Percentiles rank a stretch among this genome's conserved stretches.
phyloP scores from a whole-genome alignment of 176 grass and related monocot species.

The Miscanthus lutarioriparius region DNA sequence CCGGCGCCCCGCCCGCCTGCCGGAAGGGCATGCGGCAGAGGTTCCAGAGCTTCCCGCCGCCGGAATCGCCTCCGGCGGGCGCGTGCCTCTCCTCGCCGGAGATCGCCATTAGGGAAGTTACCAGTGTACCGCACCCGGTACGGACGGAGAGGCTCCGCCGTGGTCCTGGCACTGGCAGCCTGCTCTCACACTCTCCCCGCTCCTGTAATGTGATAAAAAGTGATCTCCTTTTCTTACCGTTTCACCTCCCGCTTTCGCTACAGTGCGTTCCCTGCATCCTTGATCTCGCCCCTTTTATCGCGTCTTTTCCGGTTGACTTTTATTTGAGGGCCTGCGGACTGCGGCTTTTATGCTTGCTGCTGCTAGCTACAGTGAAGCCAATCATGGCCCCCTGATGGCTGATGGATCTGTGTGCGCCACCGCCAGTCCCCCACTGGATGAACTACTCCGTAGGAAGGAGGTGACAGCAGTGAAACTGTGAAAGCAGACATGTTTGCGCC shows the following conservation, averaged over 20 bases:
- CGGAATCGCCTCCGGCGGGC: conserved; percentile 33
- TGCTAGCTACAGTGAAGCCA: conserved; percentile 32
- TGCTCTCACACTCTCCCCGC: background rate
- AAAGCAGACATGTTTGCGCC: background rate
- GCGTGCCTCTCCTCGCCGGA: conserved; percentile 60
- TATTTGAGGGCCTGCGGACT: conserved; percentile 25
- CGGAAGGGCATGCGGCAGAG: conserved; percentile 96
- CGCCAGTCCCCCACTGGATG: background rate
- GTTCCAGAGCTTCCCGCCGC: conserved; percentile 74
- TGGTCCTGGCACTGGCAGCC: background rate
- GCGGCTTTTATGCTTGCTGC: conserved; percentile 27
- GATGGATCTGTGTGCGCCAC: conserved; percentile 1
- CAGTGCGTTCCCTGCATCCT: conserved; percentile 33
- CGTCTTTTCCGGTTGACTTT: conserved; percentile 46
- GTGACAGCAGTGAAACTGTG: background rate
- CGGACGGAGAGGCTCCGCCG: background rate
- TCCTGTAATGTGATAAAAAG: background rate
- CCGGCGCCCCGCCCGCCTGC: conserved; percentile 47
- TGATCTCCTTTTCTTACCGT: conserved; percentile 24
- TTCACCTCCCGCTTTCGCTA: conserved; percentile 36
- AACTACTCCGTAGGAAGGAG: background rate
- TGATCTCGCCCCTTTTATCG: conserved; percentile 30
- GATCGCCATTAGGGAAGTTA: conserved; percentile 66
- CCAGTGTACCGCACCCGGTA: conserved; percentile 23
- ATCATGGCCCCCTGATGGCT: conserved; percentile 24